Base-by-base conservation (phyloP, 1,139 yeast species). In the Suhomyces ambrosiae region DNA sequence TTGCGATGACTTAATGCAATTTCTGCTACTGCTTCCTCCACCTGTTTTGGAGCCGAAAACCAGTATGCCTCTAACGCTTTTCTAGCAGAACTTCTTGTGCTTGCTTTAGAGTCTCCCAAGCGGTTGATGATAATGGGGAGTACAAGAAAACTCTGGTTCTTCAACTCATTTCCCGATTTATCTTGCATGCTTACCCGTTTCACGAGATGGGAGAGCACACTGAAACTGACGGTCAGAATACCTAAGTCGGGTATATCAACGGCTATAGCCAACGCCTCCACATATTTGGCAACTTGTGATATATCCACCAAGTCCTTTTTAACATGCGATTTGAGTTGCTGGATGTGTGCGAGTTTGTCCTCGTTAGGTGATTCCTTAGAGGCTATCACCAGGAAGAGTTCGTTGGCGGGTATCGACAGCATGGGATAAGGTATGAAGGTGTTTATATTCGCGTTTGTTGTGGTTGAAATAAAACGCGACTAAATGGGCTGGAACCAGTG, bases 101-200 rank as follows among this genome's bases (percentile, higher is more conserved):
- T 58, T 2, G 65, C 46, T 40, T 71, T 76, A 2, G 65, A 42
- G 44, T 79, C 86, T 2, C 74, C 74, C 29, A 84, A 58, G 31
- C 76, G 68, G 37, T 70, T 71, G 10, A 85, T 61, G 16, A 85
- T 58, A 8, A 79, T 66, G 1, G 92, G 90, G 10, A 82, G 60
- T 3, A 80, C 76, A 17, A 68, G 60, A 32, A 63, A 68, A 21
- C 79, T 69, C 27, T 76, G 75, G 1, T 63, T 63, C 38, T 67
- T 68, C 30, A 89, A 66, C 2, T 74, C 65, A 10, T 46, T 35
- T 1, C 72, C 68, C 1, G 80, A 71, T 21, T 47, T 46, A 47
- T 85, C 82, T 61, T 87, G 96, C 59, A 82, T 79, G 35, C 86
- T 79, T 2, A 86, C 80, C 13, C 96, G 69, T 50, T 86, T 86